phyloP scores from a whole-genome alignment of 2,329 filamentous ascomycete genomes.

The Diaporthe citrichinensis region DNA sequence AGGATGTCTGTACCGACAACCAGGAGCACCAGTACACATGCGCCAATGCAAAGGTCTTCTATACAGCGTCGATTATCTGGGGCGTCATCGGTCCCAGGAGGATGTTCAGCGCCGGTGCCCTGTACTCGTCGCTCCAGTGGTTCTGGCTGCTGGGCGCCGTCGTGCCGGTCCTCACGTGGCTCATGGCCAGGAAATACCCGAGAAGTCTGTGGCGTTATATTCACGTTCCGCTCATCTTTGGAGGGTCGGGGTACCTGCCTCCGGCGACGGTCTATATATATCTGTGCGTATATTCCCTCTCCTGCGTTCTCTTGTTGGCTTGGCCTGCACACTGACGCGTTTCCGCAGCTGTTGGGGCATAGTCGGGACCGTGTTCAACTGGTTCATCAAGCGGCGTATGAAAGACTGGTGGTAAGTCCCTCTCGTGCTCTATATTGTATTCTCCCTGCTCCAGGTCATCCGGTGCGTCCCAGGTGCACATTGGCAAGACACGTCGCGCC shows the following conservation, averaged over 20 bases:
- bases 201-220: slow-evolving; percentile 75
- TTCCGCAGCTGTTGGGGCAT: slow-evolving; percentile 70
- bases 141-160: slow-evolving; percentile 79
- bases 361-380: slow-evolving; percentile 79
- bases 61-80: slow-evolving; percentile 80
- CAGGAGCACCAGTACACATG: slow-evolving; percentile 71
- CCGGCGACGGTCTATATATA: slow-evolving; percentile 81
- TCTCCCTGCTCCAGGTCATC: too few species aligned
- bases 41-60: slow-evolving; percentile 69
- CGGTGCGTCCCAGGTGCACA: not conserved
- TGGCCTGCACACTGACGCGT: slow-evolving; percentile 1
- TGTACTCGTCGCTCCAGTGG: slow-evolving; percentile 76
- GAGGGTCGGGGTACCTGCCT: slow-evolving; percentile 73
- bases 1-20: slow-evolving; percentile 69
- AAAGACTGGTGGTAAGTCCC: slow-evolving; percentile 76
- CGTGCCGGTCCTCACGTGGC: slow-evolving; percentile 74
- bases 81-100: slow-evolving; percentile 79
- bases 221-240: slow-evolving; percentile 78
- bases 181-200: slow-evolving; percentile 73
- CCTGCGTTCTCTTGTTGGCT: not conserved
- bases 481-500: not conserved
- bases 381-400: slow-evolving; percentile 74
- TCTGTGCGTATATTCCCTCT: slow-evolving; percentile 53
- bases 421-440: not conserved
- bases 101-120: slow-evolving; percentile 74